Evolutionary conservation across 768 basidiomycete genomes (phyloP).

Genomic region (Aureoboletus auriporus): DNA sequence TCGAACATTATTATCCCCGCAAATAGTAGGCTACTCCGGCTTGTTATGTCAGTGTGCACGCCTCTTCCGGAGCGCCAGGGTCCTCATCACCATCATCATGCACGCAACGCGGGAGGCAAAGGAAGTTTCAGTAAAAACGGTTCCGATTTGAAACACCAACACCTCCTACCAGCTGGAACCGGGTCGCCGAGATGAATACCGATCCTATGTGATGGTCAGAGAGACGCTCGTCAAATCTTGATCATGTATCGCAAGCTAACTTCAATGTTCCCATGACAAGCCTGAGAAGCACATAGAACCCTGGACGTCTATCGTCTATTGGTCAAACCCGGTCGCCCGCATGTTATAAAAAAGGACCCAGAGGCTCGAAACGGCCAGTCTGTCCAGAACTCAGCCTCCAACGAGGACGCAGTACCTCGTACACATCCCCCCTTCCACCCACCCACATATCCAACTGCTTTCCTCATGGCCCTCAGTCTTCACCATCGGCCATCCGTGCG

Average conservation of each 20-base stretch:
- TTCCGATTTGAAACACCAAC: no score
- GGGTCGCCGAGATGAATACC: no score
- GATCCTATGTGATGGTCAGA: background rate
- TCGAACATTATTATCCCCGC: background rate
- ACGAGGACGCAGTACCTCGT: background rate
- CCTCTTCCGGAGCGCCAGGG: no score
- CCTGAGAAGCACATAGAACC: constrained; percentile 12
- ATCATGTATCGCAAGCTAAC: background rate
- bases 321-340: background rate
- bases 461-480: background rate
- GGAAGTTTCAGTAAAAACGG: no score
- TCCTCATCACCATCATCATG: no score
- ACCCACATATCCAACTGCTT: background rate
- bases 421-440: background rate
- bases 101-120: no score
- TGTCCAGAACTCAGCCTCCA: background rate
- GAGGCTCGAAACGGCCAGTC: background rate
- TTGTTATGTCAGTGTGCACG: background rate
- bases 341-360: constrained; percentile 10
- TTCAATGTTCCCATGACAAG: background rate
- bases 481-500: background rate
- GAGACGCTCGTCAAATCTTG: constrained; percentile 8
- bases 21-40: no score
- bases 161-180: no score
- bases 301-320: no score